Base-by-base conservation (phyloP, 140 eudicot genomes). In the Bidens hawaiensis region DNA sequence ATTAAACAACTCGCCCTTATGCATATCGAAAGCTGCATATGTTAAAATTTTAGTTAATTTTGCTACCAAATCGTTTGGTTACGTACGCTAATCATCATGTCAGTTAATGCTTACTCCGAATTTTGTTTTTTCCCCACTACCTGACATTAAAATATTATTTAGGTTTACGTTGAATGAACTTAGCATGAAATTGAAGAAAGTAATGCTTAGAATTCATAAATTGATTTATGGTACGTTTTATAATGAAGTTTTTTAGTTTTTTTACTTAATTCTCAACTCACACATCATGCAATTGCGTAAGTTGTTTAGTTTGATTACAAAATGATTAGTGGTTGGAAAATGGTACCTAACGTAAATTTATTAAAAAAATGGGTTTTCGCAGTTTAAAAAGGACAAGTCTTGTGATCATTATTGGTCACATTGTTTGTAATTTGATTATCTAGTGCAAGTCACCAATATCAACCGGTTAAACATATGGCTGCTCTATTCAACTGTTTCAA, bases 291-390 rank as follows among this genome's bases (percentile, higher is more conserved):
- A 36, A 25, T 63, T 43, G 55, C 60, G 59, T 55, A 64, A 27
- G 42, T 33, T 28, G 41, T 64, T 6, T 73, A 73, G 21, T 31
- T 73, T 65, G 0, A 54, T 4, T 72, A 43, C 45, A 64, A 64
- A 64, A 56, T 24, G 25, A 26, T 13, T n/a, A 12, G 62, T 65
- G 56, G 62, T 46, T 57, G 78, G 47, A 48, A 46, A 46, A 57
- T 49, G 17, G 16, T 63, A 73, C 73, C 78, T 56, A 73, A 65
- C 78, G 57, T 30, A 17, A 2, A 73, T 65, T 54, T 45, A 65
- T 46, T 65, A 57, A 33, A 51, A 57, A 48, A 16, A 50, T 18
- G 30, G 2, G 28, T 19, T 23, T 36, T 31, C 22, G 48, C 22
- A 65, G 56, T 73, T 65, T 65, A 73, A 73, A 65, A 65, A 31